A percentile compares a stretch with the other conserved stretches of the same genome.
phyloP scores from a whole-genome alignment of 352 stramenopile species.

The Blastocystis sp. region DNA sequence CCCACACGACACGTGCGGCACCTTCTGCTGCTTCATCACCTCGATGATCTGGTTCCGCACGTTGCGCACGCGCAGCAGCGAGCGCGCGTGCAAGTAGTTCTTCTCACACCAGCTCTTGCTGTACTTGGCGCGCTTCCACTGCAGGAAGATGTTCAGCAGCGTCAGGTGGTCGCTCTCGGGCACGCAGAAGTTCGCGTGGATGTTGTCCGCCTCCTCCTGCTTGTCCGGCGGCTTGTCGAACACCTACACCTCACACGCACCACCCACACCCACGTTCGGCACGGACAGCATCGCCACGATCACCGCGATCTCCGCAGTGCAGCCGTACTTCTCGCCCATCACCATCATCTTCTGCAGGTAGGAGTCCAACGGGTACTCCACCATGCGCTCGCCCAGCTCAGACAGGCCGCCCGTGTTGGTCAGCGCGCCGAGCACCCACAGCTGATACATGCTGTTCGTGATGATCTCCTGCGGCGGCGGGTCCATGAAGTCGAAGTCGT shows the following conservation, averaged over 20 bases:
- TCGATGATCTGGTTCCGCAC: conserved; percentile 93
- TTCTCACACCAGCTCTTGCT: conserved; percentile 89
- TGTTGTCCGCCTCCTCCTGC: conserved; percentile 94
- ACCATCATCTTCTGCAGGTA: conserved; percentile 92
- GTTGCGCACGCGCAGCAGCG: conserved; percentile 80
- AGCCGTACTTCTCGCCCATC: conserved; percentile 90
- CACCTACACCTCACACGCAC: conserved; percentile 75
- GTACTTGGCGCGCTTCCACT: conserved; percentile 91
- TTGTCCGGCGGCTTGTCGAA: conserved; percentile 95
- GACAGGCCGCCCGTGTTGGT: conserved; percentile 96
- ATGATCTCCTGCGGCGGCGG: conserved; percentile 94
- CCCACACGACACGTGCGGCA: conserved; percentile 83
- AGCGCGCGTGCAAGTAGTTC: conserved; percentile 97
- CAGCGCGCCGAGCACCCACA: conserved; percentile 95
- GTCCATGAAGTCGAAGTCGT: conserved; percentile 99
- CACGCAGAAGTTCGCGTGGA: conserved; percentile 97
- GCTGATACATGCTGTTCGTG: conserved; percentile 96
- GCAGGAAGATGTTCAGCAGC: conserved; percentile 89
- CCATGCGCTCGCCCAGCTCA: conserved; percentile 92
- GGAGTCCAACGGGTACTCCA: conserved; percentile 95
- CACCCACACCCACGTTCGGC: conserved; percentile 79
- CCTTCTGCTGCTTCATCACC: conserved; percentile 95
- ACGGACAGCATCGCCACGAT: conserved; percentile 96
- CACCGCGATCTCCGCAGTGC: conserved; percentile 91
- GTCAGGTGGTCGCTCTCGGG: conserved; percentile 96